These are phyloP conservation scores for Tolypocladium endophyticum DNA, from an alignment of 2,329 filamentous ascomycete species.

Conservation along the genomic window DNA sequence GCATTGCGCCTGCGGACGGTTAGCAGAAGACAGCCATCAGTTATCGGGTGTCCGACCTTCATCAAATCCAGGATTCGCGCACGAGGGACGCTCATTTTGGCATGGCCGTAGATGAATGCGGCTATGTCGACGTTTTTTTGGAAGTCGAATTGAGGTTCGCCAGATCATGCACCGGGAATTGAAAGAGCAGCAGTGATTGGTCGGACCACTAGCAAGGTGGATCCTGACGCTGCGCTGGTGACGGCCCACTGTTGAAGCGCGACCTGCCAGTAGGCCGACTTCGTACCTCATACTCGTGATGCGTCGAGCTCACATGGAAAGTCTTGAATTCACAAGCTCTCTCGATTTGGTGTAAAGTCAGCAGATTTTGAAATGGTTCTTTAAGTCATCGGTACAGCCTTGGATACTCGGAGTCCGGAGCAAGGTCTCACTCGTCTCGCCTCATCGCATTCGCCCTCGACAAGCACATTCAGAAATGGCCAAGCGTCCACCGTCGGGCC, in stretches of 20 bases:
- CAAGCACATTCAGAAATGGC: slow-evolving; percentile 18
- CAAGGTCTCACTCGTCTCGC: too few relatives aligned
- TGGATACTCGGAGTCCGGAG: not conserved
- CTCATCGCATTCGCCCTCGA: not conserved
- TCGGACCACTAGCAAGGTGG: not conserved
- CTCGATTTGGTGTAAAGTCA: not conserved
- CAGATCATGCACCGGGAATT: not conserved
- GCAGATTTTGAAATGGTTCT: not conserved
- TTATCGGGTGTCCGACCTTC: slow-evolving; percentile 47
- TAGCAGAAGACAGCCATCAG: slow-evolving; percentile 7
- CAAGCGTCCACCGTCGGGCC: slow-evolving; percentile 19
- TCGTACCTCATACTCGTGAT: not conserved
- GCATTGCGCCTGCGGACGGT: slow-evolving; percentile 62
- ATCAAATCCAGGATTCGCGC: slow-evolving; percentile 60
- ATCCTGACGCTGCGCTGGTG: too few relatives aligned
- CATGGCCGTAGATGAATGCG: slow-evolving; percentile 15
- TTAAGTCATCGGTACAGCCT: not conserved
- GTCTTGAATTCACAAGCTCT: not conserved
- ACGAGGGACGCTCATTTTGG: slow-evolving; percentile 52
- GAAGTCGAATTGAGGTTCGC: slow-evolving; percentile 15
- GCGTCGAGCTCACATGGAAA: not conserved
- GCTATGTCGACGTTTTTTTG: slow-evolving; percentile 10
- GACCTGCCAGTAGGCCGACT: not conserved
- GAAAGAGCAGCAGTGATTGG: slow-evolving; percentile 5
- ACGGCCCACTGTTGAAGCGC: not conserved